A percentile compares a stretch with the other conserved stretches of the same genome.
phyloP scores from a whole-genome alignment of 2,329 filamentous ascomycete genomes.

The Sphaceloma murrayae region DNA sequence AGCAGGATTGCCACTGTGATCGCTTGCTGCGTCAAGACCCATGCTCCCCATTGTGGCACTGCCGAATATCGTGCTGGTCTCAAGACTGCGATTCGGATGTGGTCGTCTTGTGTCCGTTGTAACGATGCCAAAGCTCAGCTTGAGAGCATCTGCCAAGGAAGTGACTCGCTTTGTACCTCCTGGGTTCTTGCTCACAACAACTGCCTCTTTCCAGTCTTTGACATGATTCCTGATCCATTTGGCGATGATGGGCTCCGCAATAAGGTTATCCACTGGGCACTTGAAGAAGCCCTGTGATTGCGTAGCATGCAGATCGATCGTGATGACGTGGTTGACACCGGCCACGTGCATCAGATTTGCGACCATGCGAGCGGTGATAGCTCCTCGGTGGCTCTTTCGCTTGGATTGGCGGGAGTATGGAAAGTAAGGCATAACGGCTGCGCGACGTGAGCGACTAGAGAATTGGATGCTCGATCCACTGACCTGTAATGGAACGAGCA shows the following conservation, averaged over 20 bases:
- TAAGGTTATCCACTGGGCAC: slow-evolving; percentile 93
- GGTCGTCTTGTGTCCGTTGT: slow-evolving; percentile 63
- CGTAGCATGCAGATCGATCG: slow-evolving; percentile 81
- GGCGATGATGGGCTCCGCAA: slow-evolving; percentile 88
- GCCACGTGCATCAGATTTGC: slow-evolving; percentile 89
- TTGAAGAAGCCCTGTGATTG: slow-evolving; percentile 99
- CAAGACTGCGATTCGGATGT: slow-evolving; percentile 49
- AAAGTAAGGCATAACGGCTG: slow-evolving; percentile 86
- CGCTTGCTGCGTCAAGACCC: slow-evolving; percentile 10
- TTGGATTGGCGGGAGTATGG: slow-evolving; percentile 99
- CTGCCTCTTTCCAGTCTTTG: slow-evolving; percentile 75
- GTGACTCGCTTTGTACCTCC: slow-evolving; percentile 96
- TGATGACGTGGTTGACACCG: slow-evolving; percentile 94
- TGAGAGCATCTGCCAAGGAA: slow-evolving; percentile 86
- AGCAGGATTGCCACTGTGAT: slow-evolving; percentile 2
- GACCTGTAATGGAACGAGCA: slow-evolving; percentile 92
- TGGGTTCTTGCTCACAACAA: slow-evolving; percentile 96
- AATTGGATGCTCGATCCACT: slow-evolving; percentile 23
- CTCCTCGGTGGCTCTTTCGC: slow-evolving; percentile 94
- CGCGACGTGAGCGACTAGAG: slow-evolving; percentile 5
- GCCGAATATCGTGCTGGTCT: slow-evolving; percentile 65
- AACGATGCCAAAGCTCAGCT: slow-evolving; percentile 95
- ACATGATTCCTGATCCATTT: slow-evolving; percentile 92
- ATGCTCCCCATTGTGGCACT: slow-evolving; percentile 24
- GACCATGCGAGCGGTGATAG: slow-evolving; percentile 94